These are phyloP conservation scores for Marasmius oreades DNA, from an alignment of 1,284 basidiomycete species.

Conservation along the genomic window DNA sequence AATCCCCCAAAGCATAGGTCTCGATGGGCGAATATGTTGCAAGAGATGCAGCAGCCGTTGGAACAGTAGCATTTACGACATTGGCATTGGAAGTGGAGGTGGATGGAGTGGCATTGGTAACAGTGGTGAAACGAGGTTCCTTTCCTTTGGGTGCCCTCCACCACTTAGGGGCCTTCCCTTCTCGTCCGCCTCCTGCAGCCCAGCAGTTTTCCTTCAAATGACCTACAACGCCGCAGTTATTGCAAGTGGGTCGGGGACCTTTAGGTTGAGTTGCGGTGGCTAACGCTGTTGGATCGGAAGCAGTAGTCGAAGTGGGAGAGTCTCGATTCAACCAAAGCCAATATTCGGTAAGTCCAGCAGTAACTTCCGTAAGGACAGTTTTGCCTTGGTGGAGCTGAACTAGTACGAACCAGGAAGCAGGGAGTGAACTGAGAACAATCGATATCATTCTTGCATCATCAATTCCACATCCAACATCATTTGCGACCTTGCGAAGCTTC, in stretches of 20 bases:
- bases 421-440: neutral
- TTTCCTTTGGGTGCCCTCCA: too few species aligned
- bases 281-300: too few species aligned
- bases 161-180: neutral
- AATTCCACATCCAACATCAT: neutral
- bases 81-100: neutral
- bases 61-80: neutral
- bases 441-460: neutral
- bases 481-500: neutral
- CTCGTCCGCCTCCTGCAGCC: neutral
- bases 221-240: neutral
- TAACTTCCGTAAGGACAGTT: too few species aligned
- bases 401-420: neutral
- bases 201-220: neutral
- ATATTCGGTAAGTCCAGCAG: too few species aligned
- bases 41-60: neutral
- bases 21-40: neutral
- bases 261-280: too few species aligned
- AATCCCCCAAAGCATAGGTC: neutral
- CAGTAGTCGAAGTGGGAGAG: too few species aligned
- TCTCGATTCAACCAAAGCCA: too few species aligned
- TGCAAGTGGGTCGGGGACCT: too few species aligned
- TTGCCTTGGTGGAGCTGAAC: neutral
- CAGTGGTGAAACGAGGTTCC: too few species aligned
- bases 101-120: too few species aligned